Conservation (phyloP, 495 filamentous ascomycete genomes). For the Evernia prunastri region DNA sequence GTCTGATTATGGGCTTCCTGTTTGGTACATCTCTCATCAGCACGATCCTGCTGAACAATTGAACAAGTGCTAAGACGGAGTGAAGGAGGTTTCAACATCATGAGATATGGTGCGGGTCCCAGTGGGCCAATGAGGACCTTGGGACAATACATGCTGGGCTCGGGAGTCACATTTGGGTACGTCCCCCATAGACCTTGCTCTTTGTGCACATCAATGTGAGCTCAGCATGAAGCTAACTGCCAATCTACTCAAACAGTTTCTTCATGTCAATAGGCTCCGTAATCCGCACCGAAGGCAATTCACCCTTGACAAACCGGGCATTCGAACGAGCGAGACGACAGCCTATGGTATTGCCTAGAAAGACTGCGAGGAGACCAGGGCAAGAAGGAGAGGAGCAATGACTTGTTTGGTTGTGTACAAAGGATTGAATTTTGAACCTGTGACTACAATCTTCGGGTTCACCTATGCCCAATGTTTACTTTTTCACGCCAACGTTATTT, state of each 20-base stretch:
- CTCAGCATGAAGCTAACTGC: constrained; percentile 17
- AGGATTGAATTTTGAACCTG: background rate
- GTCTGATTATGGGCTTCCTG: constrained; percentile 94
- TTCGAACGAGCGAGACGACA: constrained; percentile 53
- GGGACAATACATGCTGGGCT: constrained; percentile 96
- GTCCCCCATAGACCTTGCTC: constrained; percentile 25
- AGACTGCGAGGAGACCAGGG: constrained; percentile 10
- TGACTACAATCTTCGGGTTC: background rate
- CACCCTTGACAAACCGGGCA: constrained; percentile 54
- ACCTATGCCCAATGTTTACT: background rate
- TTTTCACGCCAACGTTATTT: background rate
- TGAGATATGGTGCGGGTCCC: constrained; percentile 85
- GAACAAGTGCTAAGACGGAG: constrained; percentile 9
- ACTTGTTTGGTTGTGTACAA: background rate
- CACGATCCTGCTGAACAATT: background rate
- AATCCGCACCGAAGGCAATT: constrained; percentile 75
- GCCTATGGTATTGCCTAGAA: constrained; percentile 56
- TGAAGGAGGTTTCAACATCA: constrained; percentile 82
- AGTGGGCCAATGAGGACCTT: constrained; percentile 90
- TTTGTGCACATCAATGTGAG: background rate
- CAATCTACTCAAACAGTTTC: constrained; percentile 52
- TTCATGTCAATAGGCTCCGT: constrained; percentile 99
- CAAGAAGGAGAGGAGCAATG: background rate
- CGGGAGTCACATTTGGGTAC: constrained; percentile 93
- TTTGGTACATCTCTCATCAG: constrained; percentile 55